Percentiles rank a stretch among this genome's conserved stretches.
These are phyloP conservation scores for Sporothrix luriei DNA, from an alignment of 2,329 filamentous ascomycete species.

Conservation along the genomic window DNA sequence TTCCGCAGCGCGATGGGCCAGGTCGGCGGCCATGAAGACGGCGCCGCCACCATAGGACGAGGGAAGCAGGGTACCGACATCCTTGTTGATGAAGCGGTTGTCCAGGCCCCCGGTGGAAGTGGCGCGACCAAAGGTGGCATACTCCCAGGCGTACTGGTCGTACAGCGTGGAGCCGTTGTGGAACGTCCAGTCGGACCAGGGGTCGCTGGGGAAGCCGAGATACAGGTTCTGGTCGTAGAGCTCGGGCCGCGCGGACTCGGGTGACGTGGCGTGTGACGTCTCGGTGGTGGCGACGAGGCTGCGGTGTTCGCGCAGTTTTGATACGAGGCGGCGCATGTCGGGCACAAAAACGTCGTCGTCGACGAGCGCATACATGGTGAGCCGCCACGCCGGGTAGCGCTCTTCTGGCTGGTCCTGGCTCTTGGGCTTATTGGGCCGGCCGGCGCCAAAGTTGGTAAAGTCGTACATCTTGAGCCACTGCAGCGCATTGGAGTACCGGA, in stretches of 20 bases:
- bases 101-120: not conserved
- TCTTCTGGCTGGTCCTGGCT: not conserved
- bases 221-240: constrained; percentile 41
- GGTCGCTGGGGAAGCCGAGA: constrained; percentile 50
- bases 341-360: constrained; percentile 55
- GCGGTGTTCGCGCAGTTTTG: constrained; percentile 40
- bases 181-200: constrained; percentile 47
- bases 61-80: constrained; percentile 34
- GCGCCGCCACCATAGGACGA: constrained; percentile 52
- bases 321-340: constrained; percentile 46
- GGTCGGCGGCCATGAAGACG: constrained; percentile 47
- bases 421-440: not conserved
- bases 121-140: not conserved
- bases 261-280: not conserved
- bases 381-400: constrained; percentile 8
- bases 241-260: not conserved
- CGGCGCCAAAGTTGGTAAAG: constrained; percentile 11
- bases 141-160: not conserved
- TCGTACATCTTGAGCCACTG: constrained; percentile 15
- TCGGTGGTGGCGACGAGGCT: not conserved
- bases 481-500: constrained; percentile 35
- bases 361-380: constrained; percentile 47
- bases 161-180: constrained; percentile 37
- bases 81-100: not conserved
- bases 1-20: constrained; percentile 43